Conservation (phyloP, 2,329 filamentous ascomycete genomes). For the Rhinocladiella mackenziei region DNA sequence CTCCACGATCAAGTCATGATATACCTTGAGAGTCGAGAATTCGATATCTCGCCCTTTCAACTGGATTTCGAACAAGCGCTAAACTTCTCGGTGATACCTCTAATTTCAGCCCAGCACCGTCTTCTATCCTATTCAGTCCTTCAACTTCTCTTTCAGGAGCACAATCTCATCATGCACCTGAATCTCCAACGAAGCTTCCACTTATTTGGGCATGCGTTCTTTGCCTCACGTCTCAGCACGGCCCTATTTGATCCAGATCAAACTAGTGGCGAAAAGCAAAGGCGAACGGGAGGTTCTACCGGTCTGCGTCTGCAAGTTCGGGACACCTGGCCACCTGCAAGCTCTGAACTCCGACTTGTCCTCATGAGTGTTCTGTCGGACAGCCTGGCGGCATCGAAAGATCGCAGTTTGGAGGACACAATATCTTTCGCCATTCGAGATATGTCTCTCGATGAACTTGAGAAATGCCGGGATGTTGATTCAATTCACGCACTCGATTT, state of each 20-base stretch:
- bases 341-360: conserved; percentile 84
- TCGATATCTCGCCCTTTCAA: conserved; percentile 14
- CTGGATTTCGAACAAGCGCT: conserved; percentile 34
- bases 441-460: conserved; percentile 71
- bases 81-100: conserved; percentile 67
- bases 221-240: conserved; percentile 72
- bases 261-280: conserved; percentile 69
- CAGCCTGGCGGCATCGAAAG: conserved; percentile 49
- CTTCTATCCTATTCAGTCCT: conserved; percentile 75
- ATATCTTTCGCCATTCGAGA: conserved; percentile 73
- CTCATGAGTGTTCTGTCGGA: conserved; percentile 82
- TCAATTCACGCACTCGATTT: conserved; percentile 91
- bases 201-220: conserved; percentile 77
- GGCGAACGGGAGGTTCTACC: conserved; percentile 67
- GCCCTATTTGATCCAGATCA: conserved; percentile 82
- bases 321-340: conserved; percentile 86
- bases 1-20: conserved; percentile 10
- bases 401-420: conserved; percentile 14
- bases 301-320: conserved; percentile 78
- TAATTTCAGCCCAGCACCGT: conserved; percentile 69
- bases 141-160: conserved; percentile 68
- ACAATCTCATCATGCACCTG: conserved; percentile 69
- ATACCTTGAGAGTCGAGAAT: conserved; percentile 7
- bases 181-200: conserved; percentile 74
- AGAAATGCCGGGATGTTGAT: conserved; percentile 75